Percentiles rank a stretch among this genome's conserved stretches.
phyloP scores from a whole-genome alignment of 257 asterid genomes.

The Misopates orontium region DNA sequence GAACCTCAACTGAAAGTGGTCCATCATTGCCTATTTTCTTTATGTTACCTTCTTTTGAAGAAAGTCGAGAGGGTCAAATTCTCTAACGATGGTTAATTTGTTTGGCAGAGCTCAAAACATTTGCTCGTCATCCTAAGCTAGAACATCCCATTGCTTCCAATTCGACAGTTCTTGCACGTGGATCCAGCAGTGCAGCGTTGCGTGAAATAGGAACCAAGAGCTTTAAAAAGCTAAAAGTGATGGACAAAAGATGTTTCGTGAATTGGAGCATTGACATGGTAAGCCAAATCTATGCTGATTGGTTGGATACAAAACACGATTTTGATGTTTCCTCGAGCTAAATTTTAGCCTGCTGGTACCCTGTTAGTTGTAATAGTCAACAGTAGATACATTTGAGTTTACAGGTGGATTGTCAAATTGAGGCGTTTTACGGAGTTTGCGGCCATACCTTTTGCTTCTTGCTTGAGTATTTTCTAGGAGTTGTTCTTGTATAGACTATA shows the following conservation, averaged over 20 bases:
- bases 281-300: slow-evolving; percentile 51
- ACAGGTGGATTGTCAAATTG: no score
- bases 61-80: slow-evolving; percentile 7
- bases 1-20: not conserved
- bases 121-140: slow-evolving; percentile 19
- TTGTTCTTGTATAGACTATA: no score
- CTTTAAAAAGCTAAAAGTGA: slow-evolving; percentile 26
- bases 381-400: no score
- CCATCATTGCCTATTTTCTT: not conserved
- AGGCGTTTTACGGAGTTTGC: no score
- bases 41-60: not conserved
- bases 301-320: slow-evolving; percentile 36
- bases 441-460: no score
- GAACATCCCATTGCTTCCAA: slow-evolving; percentile 9
- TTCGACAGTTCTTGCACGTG: not conserved
- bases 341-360: slow-evolving; percentile 6
- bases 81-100: slow-evolving; percentile 26
- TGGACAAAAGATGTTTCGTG: slow-evolving; percentile 22
- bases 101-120: slow-evolving; percentile 37
- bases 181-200: no score
- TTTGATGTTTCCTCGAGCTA: not conserved
- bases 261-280: slow-evolving; percentile 36
- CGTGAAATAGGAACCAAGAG: slow-evolving; percentile 4
- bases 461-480: no score
- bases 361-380: no score